A percentile compares a stretch with the other conserved stretches of the same genome.
These are phyloP conservation scores for Lasiosphaeria hispida DNA, from an alignment of 495 filamentous ascomycete genomes.

Conservation along the genomic window DNA sequence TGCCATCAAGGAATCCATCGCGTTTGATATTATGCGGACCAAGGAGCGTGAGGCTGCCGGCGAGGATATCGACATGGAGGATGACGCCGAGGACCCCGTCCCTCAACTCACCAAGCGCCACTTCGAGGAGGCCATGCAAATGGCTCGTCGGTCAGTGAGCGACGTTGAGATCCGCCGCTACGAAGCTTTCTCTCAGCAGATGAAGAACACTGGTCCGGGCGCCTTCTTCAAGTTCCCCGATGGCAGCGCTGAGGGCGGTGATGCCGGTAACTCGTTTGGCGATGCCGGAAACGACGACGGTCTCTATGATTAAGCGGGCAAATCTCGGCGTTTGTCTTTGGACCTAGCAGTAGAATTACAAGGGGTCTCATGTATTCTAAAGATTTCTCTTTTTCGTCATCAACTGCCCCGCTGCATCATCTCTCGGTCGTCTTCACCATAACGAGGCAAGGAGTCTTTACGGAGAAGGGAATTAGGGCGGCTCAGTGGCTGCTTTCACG, in stretches of 20 bases:
- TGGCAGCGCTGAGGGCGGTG: slow-evolving; percentile 57
- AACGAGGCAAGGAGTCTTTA: slow-evolving; percentile 1
- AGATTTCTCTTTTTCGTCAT: background rate
- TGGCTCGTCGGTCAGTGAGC: slow-evolving; percentile 86
- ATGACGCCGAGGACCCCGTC: slow-evolving; percentile 88
- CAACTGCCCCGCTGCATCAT: slow-evolving; percentile 2
- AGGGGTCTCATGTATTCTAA: slow-evolving; percentile 23
- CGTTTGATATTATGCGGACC: slow-evolving; percentile 77
- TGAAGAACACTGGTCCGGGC: slow-evolving; percentile 95
- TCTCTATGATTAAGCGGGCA: slow-evolving; percentile 60
- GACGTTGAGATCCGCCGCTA: slow-evolving; percentile 97
- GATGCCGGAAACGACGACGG: slow-evolving; percentile 85
- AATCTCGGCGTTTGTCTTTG: slow-evolving; percentile 7
- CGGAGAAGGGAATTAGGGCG: background rate
- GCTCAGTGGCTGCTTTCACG: background rate
- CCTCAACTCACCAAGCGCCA: slow-evolving; percentile 92
- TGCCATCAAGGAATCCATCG: slow-evolving; percentile 97
- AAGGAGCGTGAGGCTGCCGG: slow-evolving; percentile 88
- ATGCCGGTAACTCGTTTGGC: slow-evolving; percentile 64
- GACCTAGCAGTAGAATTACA: slow-evolving; percentile 6
- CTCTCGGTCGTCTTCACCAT: slow-evolving; percentile 5
- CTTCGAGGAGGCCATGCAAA: slow-evolving; percentile 98
- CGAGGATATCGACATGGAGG: slow-evolving; percentile 73
- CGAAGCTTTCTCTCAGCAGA: slow-evolving; percentile 96
- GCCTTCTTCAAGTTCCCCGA: slow-evolving; percentile 96